Evolutionary conservation across 805 yeast genomes (phyloP).

Genomic region (Wickerhamiella lipophila): DNA sequence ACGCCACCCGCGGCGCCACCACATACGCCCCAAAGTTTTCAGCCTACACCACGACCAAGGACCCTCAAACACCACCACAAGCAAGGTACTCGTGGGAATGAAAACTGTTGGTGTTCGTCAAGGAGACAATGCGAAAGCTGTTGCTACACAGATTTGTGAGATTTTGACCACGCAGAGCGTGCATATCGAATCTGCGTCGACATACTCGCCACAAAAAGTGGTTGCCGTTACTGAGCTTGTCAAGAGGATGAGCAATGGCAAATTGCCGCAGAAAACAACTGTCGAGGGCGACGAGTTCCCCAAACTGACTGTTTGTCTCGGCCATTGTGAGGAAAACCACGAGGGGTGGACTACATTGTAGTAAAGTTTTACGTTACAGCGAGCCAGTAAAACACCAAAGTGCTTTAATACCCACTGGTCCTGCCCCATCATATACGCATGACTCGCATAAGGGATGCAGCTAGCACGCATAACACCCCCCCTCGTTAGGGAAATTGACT

Average conservation of each 20-base stretch:
- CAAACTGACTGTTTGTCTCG: neutral
- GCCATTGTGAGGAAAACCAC: neutral
- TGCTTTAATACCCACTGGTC: too few species aligned
- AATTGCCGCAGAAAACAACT: neutral
- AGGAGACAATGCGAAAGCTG: neutral
- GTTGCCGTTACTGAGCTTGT: constrained; percentile 9
- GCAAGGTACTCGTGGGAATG: neutral
- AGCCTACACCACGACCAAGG: neutral
- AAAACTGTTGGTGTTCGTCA: neutral
- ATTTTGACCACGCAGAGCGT: neutral
- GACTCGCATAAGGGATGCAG: too few species aligned
- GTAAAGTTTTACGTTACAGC: neutral
- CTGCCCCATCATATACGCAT: too few species aligned
- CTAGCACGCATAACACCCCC: too few species aligned
- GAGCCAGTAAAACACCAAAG: too few species aligned
- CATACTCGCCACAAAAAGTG: constrained; percentile 5
- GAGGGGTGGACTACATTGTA: neutral
- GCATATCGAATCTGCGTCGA: neutral
- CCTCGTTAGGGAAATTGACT: too few species aligned
- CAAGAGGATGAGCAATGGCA: neutral
- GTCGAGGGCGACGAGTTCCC: neutral
- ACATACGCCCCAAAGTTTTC: neutral
- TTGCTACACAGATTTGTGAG: neutral
- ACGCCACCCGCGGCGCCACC: neutral
- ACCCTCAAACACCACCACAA: neutral